phyloP scores from a whole-genome alignment of 1,139 yeast species.

The Saccharomyces hybrid region DNA sequence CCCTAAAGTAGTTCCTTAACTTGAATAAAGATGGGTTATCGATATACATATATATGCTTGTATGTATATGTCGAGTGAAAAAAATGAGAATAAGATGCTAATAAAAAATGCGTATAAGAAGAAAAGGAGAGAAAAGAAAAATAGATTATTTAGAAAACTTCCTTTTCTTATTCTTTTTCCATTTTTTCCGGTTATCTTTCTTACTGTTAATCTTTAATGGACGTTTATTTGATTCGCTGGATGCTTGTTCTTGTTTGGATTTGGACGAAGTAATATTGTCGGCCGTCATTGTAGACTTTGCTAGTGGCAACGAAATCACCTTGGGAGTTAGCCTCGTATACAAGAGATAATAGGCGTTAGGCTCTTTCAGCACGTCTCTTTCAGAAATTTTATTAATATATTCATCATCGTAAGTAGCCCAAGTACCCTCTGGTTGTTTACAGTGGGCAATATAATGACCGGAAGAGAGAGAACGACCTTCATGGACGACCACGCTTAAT shows the following conservation, averaged over 20 bases:
- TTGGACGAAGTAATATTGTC: conserved; percentile 5
- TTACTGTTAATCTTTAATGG: conserved; percentile 6
- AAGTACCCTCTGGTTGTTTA: conserved; percentile 80
- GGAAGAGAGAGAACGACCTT: conserved; percentile 83
- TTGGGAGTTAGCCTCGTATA: conserved; percentile 67
- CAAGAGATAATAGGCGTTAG: conserved; percentile 81
- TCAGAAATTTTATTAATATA: conserved; percentile 68
- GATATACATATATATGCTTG: neutral
- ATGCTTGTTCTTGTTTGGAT: conserved; percentile 4
- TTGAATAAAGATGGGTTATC: neutral
- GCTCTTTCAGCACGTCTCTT: conserved; percentile 67
- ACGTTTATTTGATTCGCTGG: conserved; percentile 7
- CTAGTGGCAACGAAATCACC: conserved; percentile 14
- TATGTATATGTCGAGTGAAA: neutral
- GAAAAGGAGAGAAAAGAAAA: neutral
- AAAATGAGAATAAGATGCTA: neutral
- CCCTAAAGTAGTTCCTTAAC: neutral
- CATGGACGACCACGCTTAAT: conserved; percentile 84
- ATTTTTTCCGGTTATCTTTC: conserved; percentile 12
- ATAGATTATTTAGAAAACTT: conserved; percentile 17
- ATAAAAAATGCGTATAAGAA: conserved; percentile 2
- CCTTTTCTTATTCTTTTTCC: conserved; percentile 27
- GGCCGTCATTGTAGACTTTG: neutral
- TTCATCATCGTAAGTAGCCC: conserved; percentile 95
- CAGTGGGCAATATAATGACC: conserved; percentile 94